Percentiles rank a stretch among this genome's conserved stretches.
Evolutionary conservation across 441 rosid species (phyloP).

Genomic region (Oxalis stricta): DNA sequence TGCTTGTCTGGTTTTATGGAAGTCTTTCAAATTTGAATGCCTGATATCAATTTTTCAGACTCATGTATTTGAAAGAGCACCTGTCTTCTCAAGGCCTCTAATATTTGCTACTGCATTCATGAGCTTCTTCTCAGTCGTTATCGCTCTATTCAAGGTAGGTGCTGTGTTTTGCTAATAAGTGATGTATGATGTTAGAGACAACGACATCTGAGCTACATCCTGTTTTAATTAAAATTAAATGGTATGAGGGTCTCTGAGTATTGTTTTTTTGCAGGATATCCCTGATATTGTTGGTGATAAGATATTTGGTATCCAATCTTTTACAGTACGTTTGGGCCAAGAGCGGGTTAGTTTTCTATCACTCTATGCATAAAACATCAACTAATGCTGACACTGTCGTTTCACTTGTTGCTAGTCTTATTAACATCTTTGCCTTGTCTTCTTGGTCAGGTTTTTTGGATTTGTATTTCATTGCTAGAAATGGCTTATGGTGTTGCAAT

Average conservation of each 20-base stretch:
- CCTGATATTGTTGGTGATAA: conserved; percentile 95
- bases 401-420: neutral
- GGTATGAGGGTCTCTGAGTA: neutral
- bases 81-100: conserved; percentile 50
- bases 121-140: conserved; percentile 95
- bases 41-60: conserved; percentile 32
- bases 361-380: too few relatives aligned
- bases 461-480: conserved; percentile 71
- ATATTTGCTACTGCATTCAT: conserved; percentile 89
- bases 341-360: conserved; percentile 32
- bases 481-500: conserved; percentile 69
- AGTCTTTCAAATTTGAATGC: neutral
- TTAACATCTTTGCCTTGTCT: neutral
- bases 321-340: conserved; percentile 79
- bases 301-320: conserved; percentile 70
- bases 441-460: conserved; percentile 72
- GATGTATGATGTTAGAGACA: neutral
- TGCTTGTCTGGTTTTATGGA: neutral
- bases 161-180: neutral
- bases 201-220: neutral
- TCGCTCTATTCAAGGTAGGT: conserved; percentile 84
- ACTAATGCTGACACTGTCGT: neutral
- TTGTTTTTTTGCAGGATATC: conserved; percentile 47
- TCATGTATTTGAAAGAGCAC: conserved; percentile 61
- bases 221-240: neutral